Evolutionary conservation across 805 yeast species (phyloP), one percentile per base, ranked within the genome.

Genomic region (Kockiozyma suomiensis): DNA sequence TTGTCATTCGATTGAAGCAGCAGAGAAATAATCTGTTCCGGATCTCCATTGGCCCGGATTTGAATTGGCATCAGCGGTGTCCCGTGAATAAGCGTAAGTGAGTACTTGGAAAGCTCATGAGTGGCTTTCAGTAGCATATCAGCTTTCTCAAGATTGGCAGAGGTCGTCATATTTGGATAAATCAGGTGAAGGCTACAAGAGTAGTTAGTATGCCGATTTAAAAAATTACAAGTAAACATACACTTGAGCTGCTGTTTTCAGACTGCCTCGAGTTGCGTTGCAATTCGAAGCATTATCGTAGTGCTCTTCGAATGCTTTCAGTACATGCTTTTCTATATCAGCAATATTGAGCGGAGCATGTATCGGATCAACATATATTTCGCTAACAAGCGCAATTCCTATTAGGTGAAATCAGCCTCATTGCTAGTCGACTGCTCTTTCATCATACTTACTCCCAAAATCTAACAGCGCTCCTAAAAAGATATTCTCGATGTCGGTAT

Each of bases 271-370:
- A 3, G 72, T 65, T 28, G 69, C 68, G 26, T 74, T 70, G 4
- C 82, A 79, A 64, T 75, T 79, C 0, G 81, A 68, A 0, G 82
- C 81, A 35, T 67, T 68, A 50, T 79, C 79, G 64, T 75, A 79
- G 55, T 76, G 76, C 35, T 72, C 71, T 77, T 81, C 76, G 56
- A 79, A 79, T 17, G 70, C 61, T 2, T 52, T 53, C 46, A 70
- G 45, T 2, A 67, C 60, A 53, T 62, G 62, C 47, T 32, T 35
- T 17, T 55, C 66, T 21, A 64, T 17, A 40, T 54, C 61, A n/a
- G n/a, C 46, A 54, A 40, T 28, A 54, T 7, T 37, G 41, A 21
- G 64, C 48, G 58, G 68, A 51, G 47, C 62, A 19, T 15, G 56
- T 41, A 50, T 55, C 55, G 43, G 65, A 21, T 21, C 59, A 15